phyloP scores from a whole-genome alignment of 257 asterid genomes.

The Striga asiatica region DNA sequence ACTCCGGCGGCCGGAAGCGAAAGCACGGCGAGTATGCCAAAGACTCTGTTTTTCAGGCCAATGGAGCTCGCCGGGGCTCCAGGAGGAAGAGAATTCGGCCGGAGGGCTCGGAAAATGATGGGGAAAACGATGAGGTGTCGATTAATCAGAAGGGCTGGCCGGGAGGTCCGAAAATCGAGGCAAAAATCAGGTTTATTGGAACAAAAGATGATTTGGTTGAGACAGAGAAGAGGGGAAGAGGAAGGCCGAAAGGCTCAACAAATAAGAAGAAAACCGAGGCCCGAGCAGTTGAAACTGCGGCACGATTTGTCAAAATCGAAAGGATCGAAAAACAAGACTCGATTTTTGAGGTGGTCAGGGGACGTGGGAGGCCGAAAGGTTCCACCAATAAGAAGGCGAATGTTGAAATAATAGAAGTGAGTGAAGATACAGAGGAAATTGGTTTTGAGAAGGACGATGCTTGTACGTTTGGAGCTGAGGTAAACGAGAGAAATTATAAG shows the following conservation, averaged over 20 bases:
- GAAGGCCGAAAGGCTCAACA: constrained; percentile 31
- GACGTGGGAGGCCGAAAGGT: constrained; percentile 16
- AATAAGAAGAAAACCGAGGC: constrained; percentile 14
- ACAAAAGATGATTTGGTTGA: too few species aligned
- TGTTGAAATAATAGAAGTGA: neutral
- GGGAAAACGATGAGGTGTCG: too few species aligned
- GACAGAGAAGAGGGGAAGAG: constrained; percentile 22
- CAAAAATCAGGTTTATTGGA: too few species aligned
- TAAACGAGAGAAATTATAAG: neutral
- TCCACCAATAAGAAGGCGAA: constrained; percentile 3
- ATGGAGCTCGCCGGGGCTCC: neutral
- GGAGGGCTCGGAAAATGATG: constrained; percentile 8
- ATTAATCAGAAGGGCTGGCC: too few species aligned
- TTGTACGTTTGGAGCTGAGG: neutral
- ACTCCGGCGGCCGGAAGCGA: constrained; percentile 7
- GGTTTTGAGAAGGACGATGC: neutral
- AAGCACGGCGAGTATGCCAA: constrained; percentile 5
- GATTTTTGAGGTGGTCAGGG: neutral
- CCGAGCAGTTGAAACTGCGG: neutral
- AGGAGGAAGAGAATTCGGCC: neutral
- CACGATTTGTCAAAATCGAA: neutral
- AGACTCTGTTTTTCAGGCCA: neutral
- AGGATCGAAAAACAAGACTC: neutral
- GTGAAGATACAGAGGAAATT: neutral
- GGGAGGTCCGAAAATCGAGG: too few species aligned